Conservation (phyloP, 306 rosid species). For the Delonix regia region DNA sequence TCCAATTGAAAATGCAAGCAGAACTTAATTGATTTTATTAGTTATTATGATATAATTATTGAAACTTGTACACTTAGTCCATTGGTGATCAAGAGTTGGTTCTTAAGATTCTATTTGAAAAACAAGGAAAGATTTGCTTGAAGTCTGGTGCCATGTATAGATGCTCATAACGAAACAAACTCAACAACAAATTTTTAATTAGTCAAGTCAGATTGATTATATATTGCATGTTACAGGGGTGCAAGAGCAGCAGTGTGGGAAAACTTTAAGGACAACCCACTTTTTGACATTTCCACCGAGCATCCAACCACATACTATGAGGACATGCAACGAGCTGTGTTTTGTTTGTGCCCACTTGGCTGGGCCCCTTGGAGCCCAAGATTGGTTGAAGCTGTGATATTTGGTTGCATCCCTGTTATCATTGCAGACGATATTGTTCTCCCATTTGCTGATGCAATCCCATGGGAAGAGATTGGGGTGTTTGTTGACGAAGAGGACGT, state of each 20-base stretch:
- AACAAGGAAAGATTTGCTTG: slow-evolving; percentile 11
- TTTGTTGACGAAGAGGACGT: slow-evolving; percentile 86
- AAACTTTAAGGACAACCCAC: slow-evolving; percentile 93
- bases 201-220: slow-evolving; percentile 35
- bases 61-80: slow-evolving; percentile 14
- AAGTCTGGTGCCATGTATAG: slow-evolving; percentile 8
- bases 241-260: slow-evolving; percentile 98
- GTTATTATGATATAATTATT: slow-evolving; percentile 20
- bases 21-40: slow-evolving; percentile 7
- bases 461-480: slow-evolving; percentile 96
- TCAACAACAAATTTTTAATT: slow-evolving; percentile 21
- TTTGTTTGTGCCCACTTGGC: slow-evolving; percentile 96
- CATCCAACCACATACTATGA: slow-evolving; percentile 95
- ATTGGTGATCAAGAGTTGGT: slow-evolving; percentile 17
- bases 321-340: slow-evolving; percentile 97
- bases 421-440: slow-evolving; percentile 95
- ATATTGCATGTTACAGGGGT: slow-evolving; percentile 56
- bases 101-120: not conserved
- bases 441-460: slow-evolving; percentile 97
- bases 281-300: slow-evolving; percentile 89
- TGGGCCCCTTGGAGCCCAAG: slow-evolving; percentile 99
- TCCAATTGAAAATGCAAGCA: slow-evolving; percentile 14
- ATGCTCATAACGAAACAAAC: slow-evolving; percentile 19
- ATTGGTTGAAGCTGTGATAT: slow-evolving; percentile 91
- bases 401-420: slow-evolving; percentile 97